Evolutionary conservation across 2,329 filamentous ascomycete genomes (phyloP).

Genomic region (Aspergillus bombycis): DNA sequence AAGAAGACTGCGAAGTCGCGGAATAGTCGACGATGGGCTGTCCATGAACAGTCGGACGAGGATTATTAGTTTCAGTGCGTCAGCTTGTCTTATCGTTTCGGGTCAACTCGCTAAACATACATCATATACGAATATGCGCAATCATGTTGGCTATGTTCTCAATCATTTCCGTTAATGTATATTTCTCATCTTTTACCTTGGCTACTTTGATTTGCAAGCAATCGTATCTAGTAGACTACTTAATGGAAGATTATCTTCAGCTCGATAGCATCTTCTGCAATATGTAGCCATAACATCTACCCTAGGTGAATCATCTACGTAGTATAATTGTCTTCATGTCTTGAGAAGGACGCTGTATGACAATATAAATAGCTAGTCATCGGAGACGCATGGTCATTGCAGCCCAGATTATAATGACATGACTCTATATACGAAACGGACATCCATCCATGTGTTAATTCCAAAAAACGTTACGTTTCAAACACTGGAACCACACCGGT

Average conservation of each 20-base stretch:
- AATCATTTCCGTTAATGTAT: neutral
- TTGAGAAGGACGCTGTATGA: neutral
- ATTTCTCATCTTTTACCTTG: neutral
- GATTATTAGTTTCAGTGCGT: conserved; percentile 17
- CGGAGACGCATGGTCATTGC: neutral
- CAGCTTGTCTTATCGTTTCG: neutral
- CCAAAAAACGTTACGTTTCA: conserved; percentile 25
- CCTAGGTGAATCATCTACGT: no score
- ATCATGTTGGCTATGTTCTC: neutral
- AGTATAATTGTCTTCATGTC: neutral
- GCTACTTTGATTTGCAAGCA: neutral
- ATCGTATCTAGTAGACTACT: neutral
- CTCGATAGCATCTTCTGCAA: neutral
- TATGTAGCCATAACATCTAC: neutral
- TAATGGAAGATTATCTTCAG: neutral
- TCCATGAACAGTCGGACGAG: conserved; percentile 33
- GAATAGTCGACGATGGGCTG: conserved; percentile 33
- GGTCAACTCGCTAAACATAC: neutral
- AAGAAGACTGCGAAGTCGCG: conserved; percentile 33
- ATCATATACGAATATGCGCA: neutral
- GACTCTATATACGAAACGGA: neutral
- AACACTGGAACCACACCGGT: conserved; percentile 59
- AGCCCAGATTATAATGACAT: neutral
- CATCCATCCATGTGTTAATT: neutral
- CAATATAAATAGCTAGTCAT: neutral